Conservation (phyloP, 345 rosid genomes). For the Barbarea vulgaris region DNA sequence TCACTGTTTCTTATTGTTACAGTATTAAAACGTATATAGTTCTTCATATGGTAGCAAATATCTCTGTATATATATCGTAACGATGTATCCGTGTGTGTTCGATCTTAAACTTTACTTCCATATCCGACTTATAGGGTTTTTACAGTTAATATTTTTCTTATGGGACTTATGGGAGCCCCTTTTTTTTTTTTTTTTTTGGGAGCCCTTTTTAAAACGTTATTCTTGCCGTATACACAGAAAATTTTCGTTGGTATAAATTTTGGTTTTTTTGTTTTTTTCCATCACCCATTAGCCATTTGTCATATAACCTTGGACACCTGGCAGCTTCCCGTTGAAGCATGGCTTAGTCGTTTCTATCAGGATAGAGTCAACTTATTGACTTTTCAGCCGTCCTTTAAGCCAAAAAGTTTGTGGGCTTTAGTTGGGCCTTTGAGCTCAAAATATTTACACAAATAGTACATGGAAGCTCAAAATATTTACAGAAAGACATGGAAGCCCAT, state of each 20-base stretch:
- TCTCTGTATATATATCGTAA: neutral
- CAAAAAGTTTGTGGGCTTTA: constrained; percentile 19
- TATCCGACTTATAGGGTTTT: neutral
- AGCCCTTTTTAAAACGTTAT: neutral
- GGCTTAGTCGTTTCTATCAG: constrained; percentile 29
- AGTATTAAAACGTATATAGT: neutral
- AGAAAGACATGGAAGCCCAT: constrained; percentile 21
- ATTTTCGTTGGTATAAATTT: neutral
- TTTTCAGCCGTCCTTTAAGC: constrained; percentile 11
- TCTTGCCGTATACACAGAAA: constrained; percentile 1
- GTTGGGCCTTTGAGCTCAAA: neutral
- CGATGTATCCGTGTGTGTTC: neutral
- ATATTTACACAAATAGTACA: neutral
- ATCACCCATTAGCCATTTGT: constrained; percentile 15
- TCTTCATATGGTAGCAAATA: constrained; percentile 13
- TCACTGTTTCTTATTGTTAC: neutral
- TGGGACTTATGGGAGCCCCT: neutral
- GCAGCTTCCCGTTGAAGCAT: constrained; percentile 41
- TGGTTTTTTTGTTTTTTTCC: neutral
- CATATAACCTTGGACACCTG: constrained; percentile 28
- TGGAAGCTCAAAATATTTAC: too few relatives aligned
- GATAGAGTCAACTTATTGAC: constrained; percentile 40
- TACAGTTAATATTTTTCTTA: neutral
- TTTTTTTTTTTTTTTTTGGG: neutral
- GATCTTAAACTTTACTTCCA: neutral